Conservation (phyloP, 2,329 filamentous ascomycete species). For the Calonectria naviculata region DNA sequence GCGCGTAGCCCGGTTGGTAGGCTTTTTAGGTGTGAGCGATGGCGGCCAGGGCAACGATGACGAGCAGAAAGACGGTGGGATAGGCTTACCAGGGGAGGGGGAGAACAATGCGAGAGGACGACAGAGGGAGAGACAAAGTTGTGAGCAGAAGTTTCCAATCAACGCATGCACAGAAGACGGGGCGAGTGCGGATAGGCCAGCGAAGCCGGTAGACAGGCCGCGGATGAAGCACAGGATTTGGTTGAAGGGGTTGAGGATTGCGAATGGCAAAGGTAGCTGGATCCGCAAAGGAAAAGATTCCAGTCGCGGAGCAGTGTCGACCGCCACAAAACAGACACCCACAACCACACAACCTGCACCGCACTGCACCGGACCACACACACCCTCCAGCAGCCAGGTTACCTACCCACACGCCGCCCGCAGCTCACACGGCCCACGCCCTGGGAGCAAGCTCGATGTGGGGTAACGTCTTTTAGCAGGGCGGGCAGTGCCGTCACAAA, state of each 20-base stretch:
- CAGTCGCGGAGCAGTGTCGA: slow-evolving; percentile 39
- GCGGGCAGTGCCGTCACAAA: slow-evolving; percentile 44
- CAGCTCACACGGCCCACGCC: slow-evolving; percentile 36
- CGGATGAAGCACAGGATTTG: slow-evolving; percentile 18
- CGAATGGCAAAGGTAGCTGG: slow-evolving; percentile 30
- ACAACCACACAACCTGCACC: slow-evolving; percentile 15
- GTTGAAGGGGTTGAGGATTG: slow-evolving; percentile 37
- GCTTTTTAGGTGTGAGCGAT: slow-evolving; percentile 36
- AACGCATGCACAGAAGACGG: slow-evolving; percentile 13
- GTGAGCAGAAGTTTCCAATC: slow-evolving; percentile 20
- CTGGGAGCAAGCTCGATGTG: slow-evolving; percentile 38
- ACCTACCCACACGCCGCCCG: slow-evolving; percentile 31
- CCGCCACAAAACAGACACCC: slow-evolving; percentile 37
- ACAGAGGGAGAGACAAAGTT: not conserved
- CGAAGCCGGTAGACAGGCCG: not conserved
- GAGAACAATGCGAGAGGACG: slow-evolving; percentile 8
- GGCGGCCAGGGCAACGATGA: slow-evolving; percentile 34
- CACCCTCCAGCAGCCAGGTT: slow-evolving; percentile 9
- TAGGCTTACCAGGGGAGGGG: slow-evolving; percentile 35
- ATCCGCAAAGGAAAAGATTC: slow-evolving; percentile 44
- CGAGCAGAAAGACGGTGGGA: slow-evolving; percentile 29
- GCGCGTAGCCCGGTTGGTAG: slow-evolving; percentile 28
- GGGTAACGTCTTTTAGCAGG: slow-evolving; percentile 41
- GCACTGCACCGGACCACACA: not conserved
- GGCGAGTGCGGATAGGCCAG: not conserved